phyloP scores from a whole-genome alignment of 2,329 filamentous ascomycete species.

The Nannizzia gypsea region DNA sequence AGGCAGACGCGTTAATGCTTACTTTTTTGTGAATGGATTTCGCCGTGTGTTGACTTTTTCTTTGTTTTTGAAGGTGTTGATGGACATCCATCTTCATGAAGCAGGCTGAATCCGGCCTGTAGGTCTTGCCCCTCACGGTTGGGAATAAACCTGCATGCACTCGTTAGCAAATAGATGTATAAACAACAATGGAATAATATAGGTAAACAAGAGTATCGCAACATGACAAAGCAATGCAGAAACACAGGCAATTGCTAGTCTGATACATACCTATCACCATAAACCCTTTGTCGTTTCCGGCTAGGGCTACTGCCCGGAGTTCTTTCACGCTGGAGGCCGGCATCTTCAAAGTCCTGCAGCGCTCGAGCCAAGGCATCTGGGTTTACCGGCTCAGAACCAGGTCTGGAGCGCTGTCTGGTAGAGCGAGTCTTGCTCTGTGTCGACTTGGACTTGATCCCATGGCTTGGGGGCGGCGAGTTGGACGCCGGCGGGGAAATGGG shows the following conservation, averaged over 20 bases:
- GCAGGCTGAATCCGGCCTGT: constrained; percentile 79
- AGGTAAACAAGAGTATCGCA: background rate
- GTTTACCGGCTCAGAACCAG: constrained; percentile 44
- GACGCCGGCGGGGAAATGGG: constrained; percentile 44
- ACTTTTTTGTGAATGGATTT: constrained; percentile 92
- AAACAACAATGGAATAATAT: background rate
- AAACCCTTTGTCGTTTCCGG: constrained; percentile 55
- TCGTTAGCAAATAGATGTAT: background rate
- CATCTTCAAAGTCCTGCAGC: constrained; percentile 50
- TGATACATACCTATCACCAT: constrained; percentile 46
- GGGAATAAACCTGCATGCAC: constrained; percentile 69
- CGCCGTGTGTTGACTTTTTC: constrained; percentile 74
- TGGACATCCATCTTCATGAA: constrained; percentile 87
- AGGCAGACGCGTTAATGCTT: constrained; percentile 24
- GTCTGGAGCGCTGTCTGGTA: constrained; percentile 19
- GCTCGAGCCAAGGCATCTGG: constrained; percentile 48
- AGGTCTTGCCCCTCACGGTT: constrained; percentile 87
- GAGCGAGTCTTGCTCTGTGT: constrained; percentile 14
- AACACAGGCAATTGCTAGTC: background rate
- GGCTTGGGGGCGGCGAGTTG: constrained; percentile 48
- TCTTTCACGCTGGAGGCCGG: constrained; percentile 46
- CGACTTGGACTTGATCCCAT: constrained; percentile 33
- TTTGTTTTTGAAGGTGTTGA: constrained; percentile 78
- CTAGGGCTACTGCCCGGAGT: constrained; percentile 56
- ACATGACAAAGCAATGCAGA: background rate